Evolutionary conservation across 2,329 filamentous ascomycete species (phyloP), one percentile per base, ranked within the genome.

Genomic region (Sarocladium oryzae): DNA sequence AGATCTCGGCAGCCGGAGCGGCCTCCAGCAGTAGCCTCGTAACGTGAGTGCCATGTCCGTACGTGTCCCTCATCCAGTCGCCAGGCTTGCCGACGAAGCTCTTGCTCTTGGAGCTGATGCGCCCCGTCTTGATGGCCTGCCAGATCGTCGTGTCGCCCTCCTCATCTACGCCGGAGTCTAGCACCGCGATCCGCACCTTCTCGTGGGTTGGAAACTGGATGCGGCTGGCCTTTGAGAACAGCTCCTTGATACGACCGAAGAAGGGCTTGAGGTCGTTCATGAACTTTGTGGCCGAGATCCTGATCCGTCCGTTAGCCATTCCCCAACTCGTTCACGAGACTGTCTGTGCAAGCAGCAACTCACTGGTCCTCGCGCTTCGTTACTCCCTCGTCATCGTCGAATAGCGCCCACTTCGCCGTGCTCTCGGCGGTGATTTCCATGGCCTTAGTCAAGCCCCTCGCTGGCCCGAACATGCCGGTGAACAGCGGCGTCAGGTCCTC

Each of bases 31-130:
- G 30, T 2, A 52, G 45, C 4, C 36, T 15, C n/a, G 50, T 32
- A 16, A 52, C 43, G 24, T 51, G 45, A 4, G 53, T 54, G 1
- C 53, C 53, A 26, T 54, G 53, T 5, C 50, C 50, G n/a, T 20
- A 30, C 11, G 2, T 50, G 21, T 50, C 51, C 4, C 16, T 26
- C 13, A 20, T 23, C 37, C 37, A 40, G 4, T 43, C 7, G 7
- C 32, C 41, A n/a, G 16, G 11, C 4, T 13, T 9, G 10, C n/a
- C 23, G 11, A 49, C 32, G 16, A 32, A 49, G 33, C n/a, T 37
- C n/a, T 15, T 16, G 3, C 21, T 15, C 5, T 40, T 43, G 16
- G 16, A 11, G n/a, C 21, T 41, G n/a, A 41, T 41, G 11, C 37
- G 37, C 5, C 16, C n/a, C 8, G 37, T 11, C 18, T 33, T 8